These are phyloP conservation scores for Dothideomycetes sp. DNA, from an alignment of 2,329 filamentous ascomycete species.

Conservation along the genomic window DNA sequence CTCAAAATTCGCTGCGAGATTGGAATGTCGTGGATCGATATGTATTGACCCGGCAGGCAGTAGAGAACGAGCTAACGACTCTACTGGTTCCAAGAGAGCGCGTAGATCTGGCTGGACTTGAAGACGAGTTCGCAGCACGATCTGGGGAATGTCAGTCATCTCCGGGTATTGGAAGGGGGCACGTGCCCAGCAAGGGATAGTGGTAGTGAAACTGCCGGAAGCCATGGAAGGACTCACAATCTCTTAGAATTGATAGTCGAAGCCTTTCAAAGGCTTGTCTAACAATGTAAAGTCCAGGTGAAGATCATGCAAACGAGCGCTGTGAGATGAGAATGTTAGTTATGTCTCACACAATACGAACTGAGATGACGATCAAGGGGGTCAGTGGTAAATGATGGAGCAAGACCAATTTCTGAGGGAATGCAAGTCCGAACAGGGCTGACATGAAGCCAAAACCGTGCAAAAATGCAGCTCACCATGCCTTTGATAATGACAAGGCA, in stretches of 20 bases:
- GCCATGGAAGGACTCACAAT: constrained; percentile 6
- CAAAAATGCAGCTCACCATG: no score
- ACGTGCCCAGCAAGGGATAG: constrained; percentile 13
- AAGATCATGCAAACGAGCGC: background rate
- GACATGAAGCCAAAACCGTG: no score
- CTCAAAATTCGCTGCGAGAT: constrained; percentile 23
- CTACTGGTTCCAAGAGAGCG: constrained; percentile 28
- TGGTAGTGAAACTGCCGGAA: no score
- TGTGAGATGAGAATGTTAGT: constrained; percentile 5
- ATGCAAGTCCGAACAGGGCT: no score
- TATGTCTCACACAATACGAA: no score
- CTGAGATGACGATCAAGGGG: no score
- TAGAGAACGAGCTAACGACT: constrained; percentile 49
- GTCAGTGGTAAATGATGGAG: no score
- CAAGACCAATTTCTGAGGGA: no score
- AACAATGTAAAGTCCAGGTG: background rate
- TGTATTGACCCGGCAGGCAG: constrained; percentile 24
- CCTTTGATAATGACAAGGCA: constrained; percentile 1
- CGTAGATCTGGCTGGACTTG: constrained; percentile 23
- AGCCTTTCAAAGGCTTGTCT: no score
- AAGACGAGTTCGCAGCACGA: constrained; percentile 30
- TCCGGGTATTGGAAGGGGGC: constrained; percentile 23
- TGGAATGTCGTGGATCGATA: constrained; percentile 28
- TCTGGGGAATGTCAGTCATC: constrained; percentile 36
- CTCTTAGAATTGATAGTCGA: no score